These are phyloP conservation scores for Ramaria sp. DNA, from an alignment of 768 basidiomycete genomes.

Conservation along the genomic window DNA sequence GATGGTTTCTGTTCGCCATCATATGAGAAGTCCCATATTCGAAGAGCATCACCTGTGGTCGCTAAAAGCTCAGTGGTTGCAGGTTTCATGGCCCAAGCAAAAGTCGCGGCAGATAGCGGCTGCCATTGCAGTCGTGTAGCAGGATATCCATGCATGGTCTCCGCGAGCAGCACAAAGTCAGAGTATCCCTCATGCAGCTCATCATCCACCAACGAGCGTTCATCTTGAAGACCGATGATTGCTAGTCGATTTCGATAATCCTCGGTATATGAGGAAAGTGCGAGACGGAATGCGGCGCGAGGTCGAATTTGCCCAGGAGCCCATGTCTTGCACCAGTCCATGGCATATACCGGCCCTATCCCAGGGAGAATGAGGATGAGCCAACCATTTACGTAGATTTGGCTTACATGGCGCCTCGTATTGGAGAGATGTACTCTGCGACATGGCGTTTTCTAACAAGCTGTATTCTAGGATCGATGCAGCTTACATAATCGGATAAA, in stretches of 20 bases:
- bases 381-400: not conserved
- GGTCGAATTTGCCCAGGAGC: constrained; percentile 62
- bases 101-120: constrained; percentile 54
- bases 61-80: constrained; percentile 73
- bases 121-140: constrained; percentile 93
- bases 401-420: constrained; percentile 80
- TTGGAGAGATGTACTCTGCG: constrained; percentile 62
- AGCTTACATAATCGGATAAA: not conserved
- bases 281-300: constrained; percentile 74
- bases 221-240: constrained; percentile 70
- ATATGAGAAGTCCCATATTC: constrained; percentile 81
- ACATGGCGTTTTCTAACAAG: constrained; percentile 29
- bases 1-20: constrained; percentile 50
- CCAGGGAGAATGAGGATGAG: constrained; percentile 6
- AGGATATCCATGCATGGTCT: constrained; percentile 82
- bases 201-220: constrained; percentile 79
- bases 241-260: constrained; percentile 77
- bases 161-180: constrained; percentile 80
- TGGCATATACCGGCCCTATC: constrained; percentile 74
- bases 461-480: not conserved
- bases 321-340: constrained; percentile 84
- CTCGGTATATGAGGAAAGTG: constrained; percentile 76
- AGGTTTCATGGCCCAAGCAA: constrained; percentile 61
- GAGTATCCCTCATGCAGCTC: constrained; percentile 51
- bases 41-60: constrained; percentile 86